A percentile compares a stretch with the other conserved stretches of the same genome.
phyloP scores from a whole-genome alignment of 73 alveolate genomes.

The Paraurostyla sp. region DNA sequence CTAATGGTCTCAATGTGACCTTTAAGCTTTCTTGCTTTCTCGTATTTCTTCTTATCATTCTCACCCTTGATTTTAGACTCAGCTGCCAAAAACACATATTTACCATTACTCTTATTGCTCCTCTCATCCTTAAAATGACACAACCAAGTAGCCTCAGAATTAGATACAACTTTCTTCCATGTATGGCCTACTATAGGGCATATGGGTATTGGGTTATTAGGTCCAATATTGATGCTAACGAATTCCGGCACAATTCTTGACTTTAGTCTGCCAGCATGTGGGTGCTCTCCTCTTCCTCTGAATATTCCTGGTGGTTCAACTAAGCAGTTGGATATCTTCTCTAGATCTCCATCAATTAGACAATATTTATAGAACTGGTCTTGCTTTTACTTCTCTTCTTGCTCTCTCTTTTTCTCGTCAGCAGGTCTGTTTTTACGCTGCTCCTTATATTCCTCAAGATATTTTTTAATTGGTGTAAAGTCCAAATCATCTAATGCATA shows the following conservation, averaged over 20 bases:
- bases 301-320: slow-evolving; percentile 99
- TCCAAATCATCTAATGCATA: slow-evolving; percentile 90
- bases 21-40: slow-evolving; percentile 94
- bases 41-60: slow-evolving; percentile 97
- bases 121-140: slow-evolving; percentile 96
- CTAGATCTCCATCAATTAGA: slow-evolving; percentile 95
- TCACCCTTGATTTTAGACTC: slow-evolving; percentile 96
- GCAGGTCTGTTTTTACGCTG: slow-evolving; percentile 80
- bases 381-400: slow-evolving; percentile 82
- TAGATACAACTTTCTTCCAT: slow-evolving; percentile 97
- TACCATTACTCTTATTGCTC: slow-evolving; percentile 75
- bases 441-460: slow-evolving; percentile 87
- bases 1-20: slow-evolving; percentile 86
- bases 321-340: slow-evolving; percentile 90
- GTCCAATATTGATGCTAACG: slow-evolving; percentile 92
- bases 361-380: slow-evolving; percentile 93
- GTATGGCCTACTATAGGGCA: slow-evolving; percentile 95
- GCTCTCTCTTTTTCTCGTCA: slow-evolving; percentile 91
- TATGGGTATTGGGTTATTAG: slow-evolving; percentile 82
- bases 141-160: slow-evolving; percentile 98
- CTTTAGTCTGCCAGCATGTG: slow-evolving; percentile 95
- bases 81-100: slow-evolving; percentile 96
- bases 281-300: slow-evolving; percentile 99
- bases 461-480: slow-evolving; percentile 85
- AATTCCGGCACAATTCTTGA: slow-evolving; percentile 94